These are phyloP conservation scores for Phaseolus lunatus DNA, from an alignment of 306 rosid genomes.

Conservation along the genomic window DNA sequence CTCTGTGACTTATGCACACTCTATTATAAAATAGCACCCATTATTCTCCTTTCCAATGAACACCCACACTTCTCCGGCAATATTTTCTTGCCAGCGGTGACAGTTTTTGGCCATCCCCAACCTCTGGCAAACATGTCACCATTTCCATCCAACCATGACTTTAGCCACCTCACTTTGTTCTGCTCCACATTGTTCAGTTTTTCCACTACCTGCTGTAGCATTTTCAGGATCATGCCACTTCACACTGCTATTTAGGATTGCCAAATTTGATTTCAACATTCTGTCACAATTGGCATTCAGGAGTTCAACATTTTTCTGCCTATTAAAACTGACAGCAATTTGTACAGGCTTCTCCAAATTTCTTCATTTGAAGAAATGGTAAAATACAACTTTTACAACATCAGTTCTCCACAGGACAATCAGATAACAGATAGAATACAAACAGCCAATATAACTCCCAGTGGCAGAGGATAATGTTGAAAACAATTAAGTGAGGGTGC, in stretches of 20 bases:
- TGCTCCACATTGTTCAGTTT: background rate
- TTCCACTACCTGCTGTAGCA: background rate
- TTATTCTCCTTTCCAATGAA: background rate
- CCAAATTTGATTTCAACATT: background rate
- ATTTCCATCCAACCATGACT: background rate
- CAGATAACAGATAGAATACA: slow-evolving; percentile 1
- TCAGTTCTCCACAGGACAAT: background rate
- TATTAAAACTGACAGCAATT: background rate
- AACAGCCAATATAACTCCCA: background rate
- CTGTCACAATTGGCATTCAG: background rate
- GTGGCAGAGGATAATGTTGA: background rate
- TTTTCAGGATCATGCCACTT: background rate
- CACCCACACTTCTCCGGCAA: background rate
- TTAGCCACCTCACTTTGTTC: background rate
- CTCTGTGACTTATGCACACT: background rate
- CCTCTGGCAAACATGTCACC: background rate
- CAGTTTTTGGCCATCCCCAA: background rate
- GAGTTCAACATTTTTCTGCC: background rate
- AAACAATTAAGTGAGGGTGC: background rate
- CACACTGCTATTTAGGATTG: background rate
- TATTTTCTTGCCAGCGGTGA: background rate
- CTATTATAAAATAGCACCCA: background rate
- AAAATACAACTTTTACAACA: background rate
- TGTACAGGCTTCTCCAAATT: slow-evolving; percentile 9
- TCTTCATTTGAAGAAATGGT: background rate